These are phyloP conservation scores for Spergularia marina DNA, from an alignment of 148 eudicot species.

Conservation along the genomic window DNA sequence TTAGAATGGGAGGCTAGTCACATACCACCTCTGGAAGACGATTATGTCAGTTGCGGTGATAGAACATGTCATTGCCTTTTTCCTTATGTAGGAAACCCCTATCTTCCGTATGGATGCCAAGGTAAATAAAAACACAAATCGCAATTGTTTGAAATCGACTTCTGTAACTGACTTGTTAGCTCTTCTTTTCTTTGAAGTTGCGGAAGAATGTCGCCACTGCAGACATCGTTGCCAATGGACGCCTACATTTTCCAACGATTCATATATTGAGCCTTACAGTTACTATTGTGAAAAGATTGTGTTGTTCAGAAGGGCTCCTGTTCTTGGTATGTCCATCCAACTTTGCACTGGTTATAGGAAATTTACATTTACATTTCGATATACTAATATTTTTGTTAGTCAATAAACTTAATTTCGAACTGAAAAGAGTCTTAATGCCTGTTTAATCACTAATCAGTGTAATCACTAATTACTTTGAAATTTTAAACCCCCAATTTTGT, in stretches of 20 bases:
- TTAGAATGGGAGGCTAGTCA: constrained; percentile 6
- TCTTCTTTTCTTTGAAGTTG: background rate
- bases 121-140: background rate
- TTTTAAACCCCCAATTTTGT: too few relatives aligned
- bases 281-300: constrained; percentile 7
- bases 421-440: too few relatives aligned
- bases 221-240: too few relatives aligned
- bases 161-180: background rate
- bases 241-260: too few relatives aligned
- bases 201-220: constrained; percentile 19
- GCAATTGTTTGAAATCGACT: background rate
- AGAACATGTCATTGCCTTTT: background rate
- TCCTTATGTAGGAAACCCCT: constrained; percentile 18
- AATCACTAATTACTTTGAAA: too few relatives aligned
- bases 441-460: too few relatives aligned
- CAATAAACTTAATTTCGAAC: too few relatives aligned
- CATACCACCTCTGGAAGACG: background rate
- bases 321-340: background rate
- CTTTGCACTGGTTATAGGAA: too few relatives aligned
- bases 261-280: too few relatives aligned
- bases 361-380: too few relatives aligned
- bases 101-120: constrained; percentile 24
- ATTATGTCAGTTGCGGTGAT: background rate
- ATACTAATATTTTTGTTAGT: too few relatives aligned
- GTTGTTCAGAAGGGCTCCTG: constrained; percentile 1